A percentile compares a stretch with the other conserved stretches of the same genome.
Conservation (phyloP, 2,329 filamentous ascomycete genomes). For the Aspergillus cejpii region DNA sequence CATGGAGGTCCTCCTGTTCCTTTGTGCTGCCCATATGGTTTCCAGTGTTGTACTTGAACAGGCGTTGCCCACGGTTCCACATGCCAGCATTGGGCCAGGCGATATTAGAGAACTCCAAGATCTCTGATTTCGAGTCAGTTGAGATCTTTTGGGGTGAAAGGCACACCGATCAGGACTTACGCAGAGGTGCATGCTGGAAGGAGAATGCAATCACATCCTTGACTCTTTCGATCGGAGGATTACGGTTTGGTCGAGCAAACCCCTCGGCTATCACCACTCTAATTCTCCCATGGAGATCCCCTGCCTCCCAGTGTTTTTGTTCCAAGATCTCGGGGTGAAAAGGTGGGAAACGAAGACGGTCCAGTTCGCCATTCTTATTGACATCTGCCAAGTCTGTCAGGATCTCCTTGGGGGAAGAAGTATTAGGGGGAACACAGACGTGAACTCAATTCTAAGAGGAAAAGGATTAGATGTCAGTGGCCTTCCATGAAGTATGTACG, state of each 20-base stretch:
- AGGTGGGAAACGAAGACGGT: constrained; percentile 61
- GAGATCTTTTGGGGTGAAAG: not conserved
- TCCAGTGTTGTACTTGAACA: constrained; percentile 31
- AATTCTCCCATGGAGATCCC: constrained; percentile 66
- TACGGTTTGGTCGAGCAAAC: constrained; percentile 48
- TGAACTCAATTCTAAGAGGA: constrained; percentile 30
- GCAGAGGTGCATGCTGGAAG: constrained; percentile 74
- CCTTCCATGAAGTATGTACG: not conserved
- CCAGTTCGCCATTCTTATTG: constrained; percentile 53
- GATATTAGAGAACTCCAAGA: constrained; percentile 66
- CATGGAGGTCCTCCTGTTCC: constrained; percentile 51
- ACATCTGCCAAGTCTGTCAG: constrained; percentile 27
- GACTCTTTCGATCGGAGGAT: constrained; percentile 55
- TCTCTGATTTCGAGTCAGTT: constrained; percentile 45
- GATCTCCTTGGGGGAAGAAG: constrained; percentile 36
- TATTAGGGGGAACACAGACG: constrained; percentile 23
- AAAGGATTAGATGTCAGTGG: constrained; percentile 1
- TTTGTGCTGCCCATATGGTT: constrained; percentile 33
- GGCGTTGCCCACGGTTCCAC: constrained; percentile 51
- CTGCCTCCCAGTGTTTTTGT: constrained; percentile 64
- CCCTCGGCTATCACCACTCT: constrained; percentile 71
- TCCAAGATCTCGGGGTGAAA: constrained; percentile 65
- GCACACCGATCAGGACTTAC: constrained; percentile 43
- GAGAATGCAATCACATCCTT: constrained; percentile 72
- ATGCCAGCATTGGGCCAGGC: constrained; percentile 72